Evolutionary conservation across 164 flowering plant species (phyloP), one percentile per base, ranked within the genome.

Genomic region (Cinnamomum micranthum): DNA sequence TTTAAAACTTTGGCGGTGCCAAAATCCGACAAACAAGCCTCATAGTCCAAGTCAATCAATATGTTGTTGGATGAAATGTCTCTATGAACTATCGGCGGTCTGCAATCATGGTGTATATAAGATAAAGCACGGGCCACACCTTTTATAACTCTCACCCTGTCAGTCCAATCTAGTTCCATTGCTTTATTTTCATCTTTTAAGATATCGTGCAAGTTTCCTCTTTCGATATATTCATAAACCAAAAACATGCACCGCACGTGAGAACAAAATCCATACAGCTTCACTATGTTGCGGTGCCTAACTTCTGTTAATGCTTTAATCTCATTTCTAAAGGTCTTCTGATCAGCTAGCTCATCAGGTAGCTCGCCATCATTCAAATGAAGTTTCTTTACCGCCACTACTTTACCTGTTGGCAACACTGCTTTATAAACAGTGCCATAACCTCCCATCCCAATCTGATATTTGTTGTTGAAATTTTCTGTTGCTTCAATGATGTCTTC

Each of bases 121-220:
- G 92, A 75, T 25, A 90, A 33, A 3, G 96, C 96, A 81, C 88
- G 85, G 72, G 96, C 93, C 71, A 87, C 35, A n/a, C 92, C 93
- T 73, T 78, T 81, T n/a, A 91, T 81, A 52, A 88, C 77, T 11
- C 72, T 85, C 71, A 90, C 74, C 80, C 96, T 78, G 35, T 27
- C 69, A 3, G 25, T 77, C 96, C 93, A 90, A 10, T 73, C 84
- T 62, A 91, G 70, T 23, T 80, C 82, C 50, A 41, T 47, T 0
- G 15, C 35, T 24, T 68, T 77, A 10, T 73, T 81, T 35, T 71
- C 81, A 1, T 74, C 50, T 25, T 82, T 80, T 55, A 91, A 27
- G 4, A 87, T 82, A 14, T 75, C 80, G 7, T 80, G 82, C 70
- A 88, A 58, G 73, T 90, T 88, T 0, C 93, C 96, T 59, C 84